Conservation (phyloP, 306 rosid genomes). For the Dalbergia oliveri region DNA sequence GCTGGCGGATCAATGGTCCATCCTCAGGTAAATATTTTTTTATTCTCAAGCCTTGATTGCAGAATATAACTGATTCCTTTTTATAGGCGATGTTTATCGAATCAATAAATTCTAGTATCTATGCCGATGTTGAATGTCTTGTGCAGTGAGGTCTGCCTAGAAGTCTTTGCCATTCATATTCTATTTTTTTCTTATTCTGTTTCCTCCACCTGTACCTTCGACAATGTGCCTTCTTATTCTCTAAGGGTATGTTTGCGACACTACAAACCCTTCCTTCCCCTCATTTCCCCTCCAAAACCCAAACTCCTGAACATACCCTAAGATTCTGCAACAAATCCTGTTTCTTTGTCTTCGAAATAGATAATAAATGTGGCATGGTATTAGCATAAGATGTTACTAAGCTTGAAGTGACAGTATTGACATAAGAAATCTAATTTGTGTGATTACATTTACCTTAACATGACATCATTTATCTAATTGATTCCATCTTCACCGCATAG, state of each 20-base stretch:
- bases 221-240: neutral
- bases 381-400: neutral
- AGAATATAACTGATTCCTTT: neutral
- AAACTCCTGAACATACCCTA: neutral
- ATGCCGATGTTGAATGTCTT: no score
- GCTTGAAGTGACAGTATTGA: neutral
- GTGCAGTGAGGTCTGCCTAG: no score
- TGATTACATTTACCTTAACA: neutral
- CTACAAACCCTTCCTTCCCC: no score
- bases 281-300: no score
- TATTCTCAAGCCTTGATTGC: conserved; percentile 15
- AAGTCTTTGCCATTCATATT: neutral
- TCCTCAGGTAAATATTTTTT: conserved; percentile 76
- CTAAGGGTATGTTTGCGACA: no score
- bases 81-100: neutral
- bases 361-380: neutral
- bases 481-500: neutral
- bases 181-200: neutral
- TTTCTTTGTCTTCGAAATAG: neutral
- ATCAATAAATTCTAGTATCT: no score
- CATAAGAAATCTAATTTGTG: no score
- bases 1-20: conserved; percentile 99
- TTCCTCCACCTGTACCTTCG: neutral
- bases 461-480: neutral
- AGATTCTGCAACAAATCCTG: neutral